Conservation (phyloP, 768 basidiomycete species). For the Paxillus involutus region DNA sequence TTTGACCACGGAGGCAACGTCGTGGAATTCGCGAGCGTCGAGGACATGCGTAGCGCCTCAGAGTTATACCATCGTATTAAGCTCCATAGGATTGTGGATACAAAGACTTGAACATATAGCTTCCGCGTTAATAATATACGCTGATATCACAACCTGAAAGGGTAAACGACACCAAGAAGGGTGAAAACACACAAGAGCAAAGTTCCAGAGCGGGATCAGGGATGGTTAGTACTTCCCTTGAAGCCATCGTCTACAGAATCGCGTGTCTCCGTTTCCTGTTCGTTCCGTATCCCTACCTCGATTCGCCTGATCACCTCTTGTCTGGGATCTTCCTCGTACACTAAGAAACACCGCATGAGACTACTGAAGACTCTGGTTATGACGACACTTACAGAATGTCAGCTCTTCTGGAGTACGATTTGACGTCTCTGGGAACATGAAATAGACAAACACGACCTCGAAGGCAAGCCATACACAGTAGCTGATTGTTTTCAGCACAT, state of each 20-base stretch:
- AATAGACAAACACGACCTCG: conserved; percentile 13
- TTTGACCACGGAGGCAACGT: conserved; percentile 36
- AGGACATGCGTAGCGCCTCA: conserved; percentile 40
- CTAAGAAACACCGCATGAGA: conserved; percentile 17
- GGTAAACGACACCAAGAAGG: no score
- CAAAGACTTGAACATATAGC: no score
- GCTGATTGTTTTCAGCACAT: neutral
- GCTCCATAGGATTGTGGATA: conserved; percentile 9
- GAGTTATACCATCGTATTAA: conserved; percentile 42
- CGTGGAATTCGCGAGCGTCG: conserved; percentile 27
- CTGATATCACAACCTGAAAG: no score
- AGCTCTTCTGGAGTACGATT: conserved; percentile 18
- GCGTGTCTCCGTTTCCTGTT: neutral
- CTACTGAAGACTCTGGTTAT: conserved; percentile 16
- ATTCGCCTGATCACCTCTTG: neutral
- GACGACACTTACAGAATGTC: conserved; percentile 11
- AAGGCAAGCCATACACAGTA: conserved; percentile 16
- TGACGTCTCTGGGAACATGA: conserved; percentile 21
- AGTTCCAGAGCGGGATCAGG: no score
- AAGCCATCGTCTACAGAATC: no score
- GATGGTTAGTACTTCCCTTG: no score
- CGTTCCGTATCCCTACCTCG: neutral
- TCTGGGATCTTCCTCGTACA: conserved; percentile 4
- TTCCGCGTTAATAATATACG: no score
- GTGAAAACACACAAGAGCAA: no score